phyloP scores from a whole-genome alignment of 2,329 filamentous ascomycete genomes.

The Paraphoma chrysanthemicola region DNA sequence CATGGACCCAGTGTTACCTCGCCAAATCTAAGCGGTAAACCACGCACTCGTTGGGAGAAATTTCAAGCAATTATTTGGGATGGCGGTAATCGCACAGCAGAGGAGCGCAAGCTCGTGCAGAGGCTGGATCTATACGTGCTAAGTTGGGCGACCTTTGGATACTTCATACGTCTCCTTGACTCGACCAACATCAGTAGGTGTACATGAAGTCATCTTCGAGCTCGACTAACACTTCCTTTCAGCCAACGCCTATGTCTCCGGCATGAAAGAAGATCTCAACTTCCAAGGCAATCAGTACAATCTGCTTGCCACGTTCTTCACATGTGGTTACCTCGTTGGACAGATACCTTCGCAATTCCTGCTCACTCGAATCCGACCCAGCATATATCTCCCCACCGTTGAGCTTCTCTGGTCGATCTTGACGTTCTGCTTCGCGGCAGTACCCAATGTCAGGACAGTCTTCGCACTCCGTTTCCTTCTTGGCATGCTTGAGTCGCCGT shows the following conservation, averaged over 20 bases:
- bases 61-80: slow-evolving; percentile 10
- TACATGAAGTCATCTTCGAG: background rate
- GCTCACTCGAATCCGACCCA: slow-evolving; percentile 16
- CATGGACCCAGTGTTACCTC: background rate
- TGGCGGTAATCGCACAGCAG: slow-evolving; percentile 11
- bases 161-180: slow-evolving; percentile 28
- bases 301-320: slow-evolving; percentile 16
- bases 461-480: slow-evolving; percentile 48
- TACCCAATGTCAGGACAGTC: slow-evolving; percentile 15
- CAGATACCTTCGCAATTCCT: slow-evolving; percentile 22
- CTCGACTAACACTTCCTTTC: background rate
- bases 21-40: background rate
- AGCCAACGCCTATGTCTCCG: slow-evolving; percentile 15
- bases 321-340: slow-evolving; percentile 18
- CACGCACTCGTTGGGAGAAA: background rate
- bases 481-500: slow-evolving; percentile 37
- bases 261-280: slow-evolving; percentile 30
- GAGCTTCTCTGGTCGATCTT: slow-evolving; percentile 20
- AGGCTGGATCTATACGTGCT: slow-evolving; percentile 23
- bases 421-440: slow-evolving; percentile 14
- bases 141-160: slow-evolving; percentile 19
- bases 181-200: slow-evolving; percentile 19
- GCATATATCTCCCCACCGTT: slow-evolving; percentile 17
- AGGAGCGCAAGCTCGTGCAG: slow-evolving; percentile 23
- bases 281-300: slow-evolving; percentile 26